Evolutionary conservation across 1,139 yeast genomes (phyloP).

Genomic region (Lodderomyces elongisporus): DNA sequence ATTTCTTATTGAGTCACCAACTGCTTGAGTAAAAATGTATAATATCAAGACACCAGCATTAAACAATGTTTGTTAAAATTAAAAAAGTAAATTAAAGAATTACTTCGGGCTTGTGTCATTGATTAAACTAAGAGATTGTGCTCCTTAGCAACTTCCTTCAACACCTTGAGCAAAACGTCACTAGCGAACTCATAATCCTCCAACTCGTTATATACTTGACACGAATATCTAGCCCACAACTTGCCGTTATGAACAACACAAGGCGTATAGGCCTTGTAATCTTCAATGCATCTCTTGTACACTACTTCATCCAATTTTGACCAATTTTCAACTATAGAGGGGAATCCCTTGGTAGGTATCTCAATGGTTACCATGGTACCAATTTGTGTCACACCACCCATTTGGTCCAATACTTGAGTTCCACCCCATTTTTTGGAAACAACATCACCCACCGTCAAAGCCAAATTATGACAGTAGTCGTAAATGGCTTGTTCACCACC

Average conservation of each 20-base stretch:
- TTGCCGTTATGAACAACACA: slow-evolving; percentile 36
- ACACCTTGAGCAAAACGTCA: slow-evolving; percentile 19
- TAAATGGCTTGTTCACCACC: slow-evolving; percentile 59
- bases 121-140: too few relatives aligned
- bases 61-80: too few relatives aligned
- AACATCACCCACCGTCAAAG: slow-evolving; percentile 35
- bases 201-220: slow-evolving; percentile 55
- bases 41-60: too few relatives aligned
- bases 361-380: slow-evolving; percentile 33
- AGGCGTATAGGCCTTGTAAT: slow-evolving; percentile 44
- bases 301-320: slow-evolving; percentile 9
- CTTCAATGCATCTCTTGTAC: slow-evolving; percentile 6
- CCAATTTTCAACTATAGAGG: slow-evolving; percentile 11
- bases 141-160: slow-evolving; percentile 13
- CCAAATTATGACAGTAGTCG: slow-evolving; percentile 43
- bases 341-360: slow-evolving; percentile 26
- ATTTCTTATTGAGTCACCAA: too few relatives aligned
- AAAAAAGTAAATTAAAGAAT: too few relatives aligned
- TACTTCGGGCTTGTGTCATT: too few relatives aligned
- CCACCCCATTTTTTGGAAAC: slow-evolving; percentile 36
- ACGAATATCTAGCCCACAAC: slow-evolving; percentile 49
- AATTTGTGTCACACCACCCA: slow-evolving; percentile 20
- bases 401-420: slow-evolving; percentile 27
- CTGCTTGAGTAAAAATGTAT: too few relatives aligned
- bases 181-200: slow-evolving; percentile 48